These are phyloP conservation scores for Globisporangium orthogonon DNA, from an alignment of 352 stramenopile species.

Conservation along the genomic window DNA sequence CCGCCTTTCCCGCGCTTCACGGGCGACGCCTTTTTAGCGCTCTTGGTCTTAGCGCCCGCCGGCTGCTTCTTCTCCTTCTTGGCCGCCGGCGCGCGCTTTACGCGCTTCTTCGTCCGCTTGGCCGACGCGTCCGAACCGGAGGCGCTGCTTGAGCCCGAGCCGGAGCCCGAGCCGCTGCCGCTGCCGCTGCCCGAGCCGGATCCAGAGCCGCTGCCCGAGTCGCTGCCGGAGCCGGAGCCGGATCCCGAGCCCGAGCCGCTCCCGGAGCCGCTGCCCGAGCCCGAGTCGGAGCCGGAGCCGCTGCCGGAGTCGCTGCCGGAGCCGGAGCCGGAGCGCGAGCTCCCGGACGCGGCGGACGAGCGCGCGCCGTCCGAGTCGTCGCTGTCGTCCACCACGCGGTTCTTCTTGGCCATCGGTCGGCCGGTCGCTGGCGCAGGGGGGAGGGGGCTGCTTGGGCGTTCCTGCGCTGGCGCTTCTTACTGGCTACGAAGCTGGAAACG, in stretches of 20 bases:
- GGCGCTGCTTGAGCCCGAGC: constrained; percentile 21
- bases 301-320: constrained; percentile 29
- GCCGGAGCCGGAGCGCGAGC: constrained; percentile 35
- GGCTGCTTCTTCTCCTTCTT: constrained; percentile 33
- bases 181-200: constrained; percentile 23
- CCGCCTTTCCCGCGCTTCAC: constrained; percentile 17
- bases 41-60: constrained; percentile 26
- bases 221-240: constrained; percentile 24
- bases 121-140: constrained; percentile 23
- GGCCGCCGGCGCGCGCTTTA: constrained; percentile 26
- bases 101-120: constrained; percentile 37
- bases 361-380: constrained; percentile 56
- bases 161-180: constrained; percentile 19
- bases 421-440: neutral
- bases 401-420: constrained; percentile 37
- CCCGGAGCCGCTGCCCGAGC: constrained; percentile 24
- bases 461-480: too few relatives aligned
- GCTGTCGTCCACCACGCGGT: constrained; percentile 55
- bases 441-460: too few relatives aligned
- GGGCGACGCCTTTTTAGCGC: constrained; percentile 12
- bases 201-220: constrained; percentile 16
- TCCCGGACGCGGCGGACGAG: constrained; percentile 46
- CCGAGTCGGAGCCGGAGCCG: constrained; percentile 19
- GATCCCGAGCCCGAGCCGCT: constrained; percentile 27
- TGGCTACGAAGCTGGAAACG: too few relatives aligned